A percentile compares a stretch with the other conserved stretches of the same genome.
Evolutionary conservation across 768 basidiomycete species (phyloP).

Genomic region (Amanita rimosa): DNA sequence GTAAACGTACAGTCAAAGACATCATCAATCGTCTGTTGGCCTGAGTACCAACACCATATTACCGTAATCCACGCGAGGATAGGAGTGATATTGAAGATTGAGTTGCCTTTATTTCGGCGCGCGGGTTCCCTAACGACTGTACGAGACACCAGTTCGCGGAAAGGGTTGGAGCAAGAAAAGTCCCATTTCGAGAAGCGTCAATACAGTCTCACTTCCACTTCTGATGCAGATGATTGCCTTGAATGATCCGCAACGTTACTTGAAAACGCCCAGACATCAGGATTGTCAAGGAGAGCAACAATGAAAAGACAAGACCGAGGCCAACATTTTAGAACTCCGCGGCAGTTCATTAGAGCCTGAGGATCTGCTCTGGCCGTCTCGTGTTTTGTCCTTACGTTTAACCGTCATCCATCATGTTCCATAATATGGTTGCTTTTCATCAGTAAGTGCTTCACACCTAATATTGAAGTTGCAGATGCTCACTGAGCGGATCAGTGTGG

Average conservation of each 20-base stretch:
- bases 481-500: background rate
- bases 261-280: background rate
- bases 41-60: too few relatives aligned
- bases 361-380: background rate
- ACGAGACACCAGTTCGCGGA: background rate
- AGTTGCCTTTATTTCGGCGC: background rate
- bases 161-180: background rate
- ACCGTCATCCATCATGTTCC: background rate
- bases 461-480: background rate
- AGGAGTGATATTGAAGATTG: too few relatives aligned
- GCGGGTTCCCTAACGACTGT: background rate
- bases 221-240: background rate
- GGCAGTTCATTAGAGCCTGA: background rate
- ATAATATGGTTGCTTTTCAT: background rate
- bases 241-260: slow-evolving; percentile 1
- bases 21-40: background rate
- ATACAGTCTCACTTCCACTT: background rate
- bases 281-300: background rate
- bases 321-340: background rate
- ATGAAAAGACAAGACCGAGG: background rate
- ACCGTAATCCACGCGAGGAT: too few relatives aligned
- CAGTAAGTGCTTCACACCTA: background rate
- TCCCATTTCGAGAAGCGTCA: background rate
- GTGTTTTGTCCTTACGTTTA: background rate
- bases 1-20: background rate